Evolutionary conservation across 192 early-diverging fungal species (phyloP), one percentile per base, ranked within the genome.

Genomic region (Coemansia sp.): DNA sequence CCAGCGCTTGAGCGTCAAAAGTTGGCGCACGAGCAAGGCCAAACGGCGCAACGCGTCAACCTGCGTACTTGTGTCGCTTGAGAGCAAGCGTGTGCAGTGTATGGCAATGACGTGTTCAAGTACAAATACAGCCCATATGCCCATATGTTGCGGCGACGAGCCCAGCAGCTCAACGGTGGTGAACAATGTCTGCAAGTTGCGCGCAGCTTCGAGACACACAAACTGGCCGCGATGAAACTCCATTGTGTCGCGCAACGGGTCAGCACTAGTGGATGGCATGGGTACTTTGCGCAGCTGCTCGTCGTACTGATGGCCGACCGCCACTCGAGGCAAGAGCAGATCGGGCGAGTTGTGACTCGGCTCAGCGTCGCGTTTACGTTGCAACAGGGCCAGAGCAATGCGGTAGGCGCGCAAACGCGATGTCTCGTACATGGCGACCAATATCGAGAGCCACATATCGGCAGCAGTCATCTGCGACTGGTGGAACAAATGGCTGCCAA

Each of bases 1-100:
- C 77, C 77, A 79, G 12, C 61, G 58, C n/a, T 57, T 56, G 45
- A 74, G 47, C 26, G 63, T 41, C 47, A 79, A 47, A 0, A 79
- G 57, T 26, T 70, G 64, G 11, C 64, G 16, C 41, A 73, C 41
- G 1, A 67, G 47, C 29, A 19, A 6, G 7, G 57, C 71, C 43
- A 79, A 59, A 0, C 77, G 25, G 11, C 41, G 56, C 38, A 79
- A 21, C 0, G 71, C 63, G 54, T 79, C 77, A 9, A 39, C 6
- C 45, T 67, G 63, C 12, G 65, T 25, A 0, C 31, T 27, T 16
- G 57, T 21, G 54, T 65, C 59, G 7, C 7, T 5, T 9, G 12
- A 17, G 35, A 50, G 54, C 2, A 70, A 12, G 22, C 71, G 55
- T 0, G 47, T 19, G 54, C 63, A 61, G 14, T 70, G 64, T 10